Percentiles rank a stretch among this genome's conserved stretches.
Evolutionary conservation across 257 asterid genomes (phyloP).

Genomic region (Cynanchum wilfordii): DNA sequence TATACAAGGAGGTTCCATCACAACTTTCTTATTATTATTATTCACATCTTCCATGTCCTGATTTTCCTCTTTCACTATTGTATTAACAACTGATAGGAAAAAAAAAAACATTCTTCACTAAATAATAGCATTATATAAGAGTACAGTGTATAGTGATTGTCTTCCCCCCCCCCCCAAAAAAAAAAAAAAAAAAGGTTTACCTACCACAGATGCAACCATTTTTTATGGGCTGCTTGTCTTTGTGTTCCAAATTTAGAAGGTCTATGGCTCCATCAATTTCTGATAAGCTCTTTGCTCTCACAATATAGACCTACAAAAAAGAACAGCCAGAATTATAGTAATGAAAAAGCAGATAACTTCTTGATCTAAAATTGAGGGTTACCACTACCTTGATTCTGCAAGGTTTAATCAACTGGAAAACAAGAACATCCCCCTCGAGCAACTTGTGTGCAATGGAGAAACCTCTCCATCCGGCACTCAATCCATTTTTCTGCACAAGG

Average conservation of each 20-base stretch:
- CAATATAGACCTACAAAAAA: constrained; percentile 47
- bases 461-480: constrained; percentile 71
- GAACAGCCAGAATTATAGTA: neutral
- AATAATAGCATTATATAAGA: neutral
- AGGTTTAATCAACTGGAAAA: constrained; percentile 51
- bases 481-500: constrained; percentile 40
- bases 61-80: neutral
- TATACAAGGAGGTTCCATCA: constrained; percentile 20
- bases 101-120: neutral
- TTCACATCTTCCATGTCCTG: constrained; percentile 1
- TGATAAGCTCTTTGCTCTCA: constrained; percentile 33
- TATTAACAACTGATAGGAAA: neutral
- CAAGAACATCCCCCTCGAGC: constrained; percentile 56
- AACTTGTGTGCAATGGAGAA: constrained; percentile 57
- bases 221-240: constrained; percentile 24
- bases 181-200: neutral
- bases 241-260: constrained; percentile 33
- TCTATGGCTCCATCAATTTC: constrained; percentile 46
- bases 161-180: too few species aligned
- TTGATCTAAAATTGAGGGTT: too few species aligned
- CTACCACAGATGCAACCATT: constrained; percentile 25
- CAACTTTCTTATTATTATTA: constrained; percentile 1
- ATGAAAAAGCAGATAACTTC: neutral
- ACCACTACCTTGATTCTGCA: constrained; percentile 53
- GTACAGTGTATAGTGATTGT: neutral